Evolutionary conservation across 805 yeast species (phyloP), one percentile per base, ranked within the genome.

Genomic region (Vanderwaltozyma tropicalis): DNA sequence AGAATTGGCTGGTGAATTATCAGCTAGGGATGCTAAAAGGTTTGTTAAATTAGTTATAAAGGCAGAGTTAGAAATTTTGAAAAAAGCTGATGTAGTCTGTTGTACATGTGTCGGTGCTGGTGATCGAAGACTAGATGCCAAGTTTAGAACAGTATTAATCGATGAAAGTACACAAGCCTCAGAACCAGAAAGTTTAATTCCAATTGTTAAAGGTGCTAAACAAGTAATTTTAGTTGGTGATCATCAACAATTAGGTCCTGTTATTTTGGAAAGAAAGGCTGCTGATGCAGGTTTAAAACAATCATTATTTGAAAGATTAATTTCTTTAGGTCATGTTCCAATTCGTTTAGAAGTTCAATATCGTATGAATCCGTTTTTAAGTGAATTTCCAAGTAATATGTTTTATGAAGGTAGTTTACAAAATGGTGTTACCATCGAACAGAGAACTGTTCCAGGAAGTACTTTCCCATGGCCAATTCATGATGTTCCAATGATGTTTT

Each of bases 151-250:
- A 0, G 95, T 86, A 2, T 67, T 88, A 42, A 82, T 88, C 42
- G 97, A 88, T 61, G 97, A 88, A 63, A 78, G 86, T 52, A 86
- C 96, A 0, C 96, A 89, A 62, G 89, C 96, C 2, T 74, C 89
- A 0, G 97, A 88, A 58, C 95, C 96, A 1, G 95, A 87, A 58
- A 76, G 83, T 50, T 68, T 88, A 50, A 85, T 88, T 46, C 96
- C 97, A 11, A 74, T 88, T 28, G 86, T 81, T 2, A 81, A 79
- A 47, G 95, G 96, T 19, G 87, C 94, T 32, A 81, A 80, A 53
- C 96, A 88, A 55, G 85, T 87, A 6, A 74, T 88, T 32, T 64
- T 88, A 25, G 96, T 87, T 28, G 97, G 97, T 53, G 97, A 88
- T 59, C 96, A 89, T 61, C 89, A 86, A 62, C 97, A 88, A 64